Evolutionary conservation across 495 filamentous ascomycete species (phyloP).

Genomic region (Cercophora sp.): DNA sequence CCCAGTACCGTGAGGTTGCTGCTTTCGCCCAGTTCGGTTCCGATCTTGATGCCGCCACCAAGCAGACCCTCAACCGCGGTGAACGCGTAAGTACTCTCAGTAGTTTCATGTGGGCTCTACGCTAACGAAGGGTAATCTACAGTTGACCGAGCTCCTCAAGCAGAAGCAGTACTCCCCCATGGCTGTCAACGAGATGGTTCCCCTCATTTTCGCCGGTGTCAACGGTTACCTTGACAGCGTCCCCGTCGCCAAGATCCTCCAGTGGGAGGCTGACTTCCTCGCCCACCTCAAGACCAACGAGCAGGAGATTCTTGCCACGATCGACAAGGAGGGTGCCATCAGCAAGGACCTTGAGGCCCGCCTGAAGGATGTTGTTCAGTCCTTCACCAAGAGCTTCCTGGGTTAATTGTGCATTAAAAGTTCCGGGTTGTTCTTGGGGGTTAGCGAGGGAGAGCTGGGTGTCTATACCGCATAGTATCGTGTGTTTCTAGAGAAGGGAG

Average conservation of each 20-base stretch:
- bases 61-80: slow-evolving; percentile 98
- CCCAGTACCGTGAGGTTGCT: slow-evolving; percentile 99
- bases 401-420: slow-evolving; percentile 39
- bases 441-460: slow-evolving; percentile 29
- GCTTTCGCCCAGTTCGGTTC: slow-evolving; percentile 99
- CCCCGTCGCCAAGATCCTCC: slow-evolving; percentile 79
- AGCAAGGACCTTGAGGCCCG: slow-evolving; percentile 91
- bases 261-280: slow-evolving; percentile 92
- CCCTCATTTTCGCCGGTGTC: slow-evolving; percentile 98
- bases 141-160: slow-evolving; percentile 94
- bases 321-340: slow-evolving; percentile 93
- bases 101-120: too few species aligned
- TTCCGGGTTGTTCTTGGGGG: slow-evolving; percentile 18
- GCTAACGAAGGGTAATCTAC: too few species aligned
- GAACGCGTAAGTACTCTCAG: slow-evolving; percentile 88
- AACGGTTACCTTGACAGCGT: slow-evolving; percentile 89
- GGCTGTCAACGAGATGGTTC: slow-evolving; percentile 99
- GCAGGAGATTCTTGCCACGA: slow-evolving; percentile 74
- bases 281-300: slow-evolving; percentile 86
- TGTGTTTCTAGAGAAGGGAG: slow-evolving; percentile 44
- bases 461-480: slow-evolving; percentile 50
- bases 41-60: slow-evolving; percentile 97
- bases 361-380: slow-evolving; percentile 71
- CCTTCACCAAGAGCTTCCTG: slow-evolving; percentile 92
- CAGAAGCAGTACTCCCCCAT: slow-evolving; percentile 99